Base-by-base conservation (phyloP, 345 rosid genomes). In the Lenwebbia sp. region DNA sequence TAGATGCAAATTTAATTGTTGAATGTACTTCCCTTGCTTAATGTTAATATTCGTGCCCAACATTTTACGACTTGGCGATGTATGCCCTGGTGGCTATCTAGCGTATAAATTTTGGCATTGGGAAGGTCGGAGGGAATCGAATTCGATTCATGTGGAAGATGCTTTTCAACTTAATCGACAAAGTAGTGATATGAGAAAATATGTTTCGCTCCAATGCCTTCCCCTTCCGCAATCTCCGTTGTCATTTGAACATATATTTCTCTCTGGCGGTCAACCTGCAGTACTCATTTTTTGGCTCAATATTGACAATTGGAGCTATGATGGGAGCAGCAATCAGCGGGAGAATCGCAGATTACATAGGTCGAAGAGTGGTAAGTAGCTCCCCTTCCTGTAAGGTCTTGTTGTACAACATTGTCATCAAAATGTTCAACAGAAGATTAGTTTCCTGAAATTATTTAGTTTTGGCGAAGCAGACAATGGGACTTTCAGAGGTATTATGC, bases 291-390 rank as follows among this genome's bases (percentile, higher is more conserved):
- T 96, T 96, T 41, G 98, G 96, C 83, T 96, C 98, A 41, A 91
- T 95, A 89, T 84, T 96, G 85, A 94, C 96, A 0, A 87, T 93
- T 70, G 99, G 99, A 75, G 99, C 96, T 58, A 95, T 94, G 99
- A 86, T 96, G 33, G 99, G 99, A 11, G 96, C 96, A 26, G 89
- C 91, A 19, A 90, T 91, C 91, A 95, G 96, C 83, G 98, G 99
- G 75, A 89, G 82, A 86, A 85, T 93, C 52, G 94, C 98, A 14
- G 98, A 96, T 90, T 86, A 83, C 82, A 87, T 93, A 10, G 98
- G 99, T 85, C 88, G 96, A 88, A 93, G 94, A 89, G 92, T 89
- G 15, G 98, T 94, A 90, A 91, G 92, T 89, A 78, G n/a, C 40
- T 40, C 55, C 51, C 19, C 57, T 78, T 62, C 53, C 58, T 56